These are phyloP conservation scores for Ustilago loliicola DNA, from an alignment of 1,284 basidiomycete species.

Conservation along the genomic window DNA sequence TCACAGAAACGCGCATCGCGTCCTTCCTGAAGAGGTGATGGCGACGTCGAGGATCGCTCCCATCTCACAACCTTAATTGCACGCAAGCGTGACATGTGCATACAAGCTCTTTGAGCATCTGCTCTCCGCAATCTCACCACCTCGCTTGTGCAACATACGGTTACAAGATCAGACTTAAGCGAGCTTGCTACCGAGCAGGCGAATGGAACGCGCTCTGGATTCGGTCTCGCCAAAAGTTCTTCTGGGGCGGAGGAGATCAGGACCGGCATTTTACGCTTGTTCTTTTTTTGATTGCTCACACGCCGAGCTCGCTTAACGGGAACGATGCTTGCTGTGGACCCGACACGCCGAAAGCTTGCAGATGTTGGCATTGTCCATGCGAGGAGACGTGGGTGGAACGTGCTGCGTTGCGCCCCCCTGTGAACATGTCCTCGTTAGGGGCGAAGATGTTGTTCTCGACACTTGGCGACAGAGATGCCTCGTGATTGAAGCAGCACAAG, in stretches of 20 bases:
- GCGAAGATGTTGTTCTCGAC: not conserved
- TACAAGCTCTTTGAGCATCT: not conserved
- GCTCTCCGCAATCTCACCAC: constrained; percentile 16
- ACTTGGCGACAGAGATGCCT: not conserved
- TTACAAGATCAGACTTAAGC: constrained; percentile 5
- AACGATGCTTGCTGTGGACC: constrained; percentile 8
- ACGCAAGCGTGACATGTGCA: not conserved
- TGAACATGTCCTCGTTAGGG: not conserved
- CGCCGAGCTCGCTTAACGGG: constrained; percentile 6
- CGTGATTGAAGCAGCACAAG: not conserved
- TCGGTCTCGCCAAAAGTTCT: constrained; percentile 18
- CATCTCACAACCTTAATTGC: constrained; percentile 18
- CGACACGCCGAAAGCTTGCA: constrained; percentile 13
- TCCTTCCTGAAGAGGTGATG: not conserved
- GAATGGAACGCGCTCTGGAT: constrained; percentile 13
- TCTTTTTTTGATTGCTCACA: not conserved
- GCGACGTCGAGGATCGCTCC: not conserved
- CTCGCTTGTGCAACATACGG: constrained; percentile 4
- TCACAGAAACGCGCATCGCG: not conserved
- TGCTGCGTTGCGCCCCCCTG: not conserved
- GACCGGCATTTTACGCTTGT: constrained; percentile 12
- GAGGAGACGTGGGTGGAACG: constrained; percentile 2
- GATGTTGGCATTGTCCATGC: constrained; percentile 8
- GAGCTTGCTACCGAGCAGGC: not conserved
- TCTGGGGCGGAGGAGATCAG: not conserved